Evolutionary conservation across 768 basidiomycete species (phyloP), one percentile per base, ranked within the genome.

Genomic region (Tricholoma saponaceum): DNA sequence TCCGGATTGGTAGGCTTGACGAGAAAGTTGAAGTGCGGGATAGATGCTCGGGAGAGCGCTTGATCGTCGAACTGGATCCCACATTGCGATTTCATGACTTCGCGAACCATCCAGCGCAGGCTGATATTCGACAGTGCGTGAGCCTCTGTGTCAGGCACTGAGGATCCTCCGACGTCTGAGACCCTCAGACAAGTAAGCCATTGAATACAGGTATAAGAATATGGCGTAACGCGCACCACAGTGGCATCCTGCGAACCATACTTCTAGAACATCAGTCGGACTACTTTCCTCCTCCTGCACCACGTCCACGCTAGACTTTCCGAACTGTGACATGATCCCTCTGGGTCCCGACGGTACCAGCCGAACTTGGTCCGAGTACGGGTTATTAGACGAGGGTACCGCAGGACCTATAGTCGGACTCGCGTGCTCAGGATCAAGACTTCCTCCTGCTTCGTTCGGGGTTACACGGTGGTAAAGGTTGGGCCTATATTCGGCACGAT

Each of bases 201-300:
- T n/a, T 51, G n/a, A 9, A 20, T 32, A 8, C 58, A 16, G 12
- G 6, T 2, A 54, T 47, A 41, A 54, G n/a, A 16, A 10, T 46
- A 26, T 7, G 3, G 12, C 33, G 39, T 2, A 9, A 50, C 7
- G 69, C 83, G 55, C 58, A 90, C 89, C 89, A 43, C 72, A 67
- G 63, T 92, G 90, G 59, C 83, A 83, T 1, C 90, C 90, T 5
- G 83, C 63, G 63, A 93, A 93, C 89, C 89, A 93, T 2, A 92
- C 89, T 66, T 93, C 90, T 12, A 84, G 66, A 13, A 90, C 83
- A 67, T 90, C 83, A 23, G 64, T 64, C 25, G 65, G 59, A 9
- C 59, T 58, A 26, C 58, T 49, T 16, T 52, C 43, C 23, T 58
- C 58, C 16, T 59, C 60, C 47, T 10, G 18, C 22, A 55, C 37